A percentile compares a stretch with the other conserved stretches of the same genome.
phyloP scores from a whole-genome alignment of 1,284 basidiomycete genomes.

The Leccinum pachyderme region DNA sequence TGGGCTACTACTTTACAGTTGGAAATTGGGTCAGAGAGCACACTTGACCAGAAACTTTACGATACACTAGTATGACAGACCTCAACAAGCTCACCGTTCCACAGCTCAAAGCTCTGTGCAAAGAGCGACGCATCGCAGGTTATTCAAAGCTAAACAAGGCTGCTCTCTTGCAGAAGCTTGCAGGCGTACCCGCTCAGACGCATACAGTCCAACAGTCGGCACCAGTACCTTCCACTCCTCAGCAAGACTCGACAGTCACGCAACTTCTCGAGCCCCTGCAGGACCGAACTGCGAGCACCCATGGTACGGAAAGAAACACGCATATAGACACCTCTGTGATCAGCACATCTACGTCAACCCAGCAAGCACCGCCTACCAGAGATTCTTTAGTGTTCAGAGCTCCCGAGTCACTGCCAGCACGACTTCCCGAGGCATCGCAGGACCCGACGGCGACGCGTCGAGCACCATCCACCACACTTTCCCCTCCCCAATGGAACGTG shows the following conservation, averaged over 20 bases:
- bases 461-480: background rate
- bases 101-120: constrained; percentile 65
- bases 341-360: background rate
- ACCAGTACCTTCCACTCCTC: background rate
- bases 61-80: constrained; percentile 8
- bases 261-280: background rate
- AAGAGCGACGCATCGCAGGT: constrained; percentile 54
- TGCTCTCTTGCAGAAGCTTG: constrained; percentile 53
- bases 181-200: background rate
- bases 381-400: constrained; percentile 8
- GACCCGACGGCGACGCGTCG: background rate
- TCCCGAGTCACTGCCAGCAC: constrained; percentile 6
- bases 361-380: background rate
- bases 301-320: constrained; percentile 17
- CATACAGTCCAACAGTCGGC: background rate
- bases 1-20: background rate
- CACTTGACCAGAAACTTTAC: too few species aligned
- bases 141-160: constrained; percentile 67
- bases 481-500: background rate
- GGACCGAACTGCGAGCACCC: background rate
- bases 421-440: background rate
- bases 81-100: constrained; percentile 50
- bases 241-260: background rate
- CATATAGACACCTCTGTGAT: constrained; percentile 20
- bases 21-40: background rate